Conservation (phyloP, 345 rosid species). For the rapeseed (Brassica napus) region DNA sequence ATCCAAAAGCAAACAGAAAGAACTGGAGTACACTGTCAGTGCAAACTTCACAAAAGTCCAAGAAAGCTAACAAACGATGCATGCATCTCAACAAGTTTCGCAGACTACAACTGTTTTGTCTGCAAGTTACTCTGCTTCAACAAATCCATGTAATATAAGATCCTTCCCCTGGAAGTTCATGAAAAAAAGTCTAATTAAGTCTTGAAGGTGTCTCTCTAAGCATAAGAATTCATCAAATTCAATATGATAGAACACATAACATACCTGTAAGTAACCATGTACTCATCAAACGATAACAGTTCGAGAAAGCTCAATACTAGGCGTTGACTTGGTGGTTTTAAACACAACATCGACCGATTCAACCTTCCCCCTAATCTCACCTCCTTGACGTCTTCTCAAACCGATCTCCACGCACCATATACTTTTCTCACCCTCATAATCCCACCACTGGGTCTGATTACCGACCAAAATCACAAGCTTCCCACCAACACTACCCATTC, state of each 20-base stretch:
- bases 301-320: neutral
- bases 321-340: neutral
- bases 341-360: neutral
- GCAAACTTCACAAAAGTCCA: no score
- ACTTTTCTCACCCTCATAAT: no score
- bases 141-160: neutral
- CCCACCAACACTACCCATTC: no score
- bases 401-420: no score
- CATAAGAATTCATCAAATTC: neutral
- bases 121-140: neutral
- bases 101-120: no score
- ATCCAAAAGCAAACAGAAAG: no score
- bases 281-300: neutral
- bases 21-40: no score
- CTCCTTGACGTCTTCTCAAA: neutral
- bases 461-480: no score
- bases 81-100: no score
- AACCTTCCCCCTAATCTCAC: neutral
- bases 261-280: neutral
- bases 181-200: neutral
- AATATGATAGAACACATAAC: neutral
- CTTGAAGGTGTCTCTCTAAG: neutral
- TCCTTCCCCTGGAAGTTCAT: neutral
- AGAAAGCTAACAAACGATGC: no score
- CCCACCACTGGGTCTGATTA: no score